These are phyloP conservation scores for Neofusicoccum sp. DNA, from an alignment of 2,329 filamentous ascomycete species.

Conservation along the genomic window DNA sequence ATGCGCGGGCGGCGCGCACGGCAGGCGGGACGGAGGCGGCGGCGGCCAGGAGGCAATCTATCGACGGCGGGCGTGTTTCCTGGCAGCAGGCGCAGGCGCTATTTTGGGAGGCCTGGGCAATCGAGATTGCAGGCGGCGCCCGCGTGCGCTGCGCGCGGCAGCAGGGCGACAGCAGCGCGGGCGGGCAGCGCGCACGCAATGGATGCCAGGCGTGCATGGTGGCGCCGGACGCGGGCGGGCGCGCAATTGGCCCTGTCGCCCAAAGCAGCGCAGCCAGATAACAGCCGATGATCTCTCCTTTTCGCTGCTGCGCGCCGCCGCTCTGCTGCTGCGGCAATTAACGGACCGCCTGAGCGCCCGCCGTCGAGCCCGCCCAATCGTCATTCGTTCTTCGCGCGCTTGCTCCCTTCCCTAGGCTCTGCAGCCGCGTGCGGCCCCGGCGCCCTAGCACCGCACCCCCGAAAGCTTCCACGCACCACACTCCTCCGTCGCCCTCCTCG, in stretches of 20 bases:
- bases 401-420: slow-evolving; percentile 15
- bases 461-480: slow-evolving; percentile 20
- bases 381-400: slow-evolving; percentile 18
- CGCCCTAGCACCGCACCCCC: slow-evolving; percentile 19
- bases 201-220: neutral
- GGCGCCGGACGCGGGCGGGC: slow-evolving; percentile 17
- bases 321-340: slow-evolving; percentile 11
- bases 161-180: slow-evolving; percentile 3
- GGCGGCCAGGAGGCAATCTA: neutral
- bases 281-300: slow-evolving; percentile 19
- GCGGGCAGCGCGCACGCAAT: slow-evolving; percentile 9
- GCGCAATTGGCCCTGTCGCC: slow-evolving; percentile 9
- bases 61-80: neutral
- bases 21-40: neutral
- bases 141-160: neutral
- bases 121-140: slow-evolving; percentile 16
- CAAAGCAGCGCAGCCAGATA: slow-evolving; percentile 19
- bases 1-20: slow-evolving; percentile 4
- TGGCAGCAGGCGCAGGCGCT: slow-evolving; percentile 9
- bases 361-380: slow-evolving; percentile 5
- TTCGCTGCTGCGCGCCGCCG: neutral
- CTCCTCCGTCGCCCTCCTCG: slow-evolving; percentile 15
- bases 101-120: slow-evolving; percentile 16
- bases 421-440: slow-evolving; percentile 19
- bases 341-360: slow-evolving; percentile 16